These are phyloP conservation scores for Ophiocordyceps polyrhachis-furcata DNA, from an alignment of 2,329 filamentous ascomycete species.

Conservation along the genomic window DNA sequence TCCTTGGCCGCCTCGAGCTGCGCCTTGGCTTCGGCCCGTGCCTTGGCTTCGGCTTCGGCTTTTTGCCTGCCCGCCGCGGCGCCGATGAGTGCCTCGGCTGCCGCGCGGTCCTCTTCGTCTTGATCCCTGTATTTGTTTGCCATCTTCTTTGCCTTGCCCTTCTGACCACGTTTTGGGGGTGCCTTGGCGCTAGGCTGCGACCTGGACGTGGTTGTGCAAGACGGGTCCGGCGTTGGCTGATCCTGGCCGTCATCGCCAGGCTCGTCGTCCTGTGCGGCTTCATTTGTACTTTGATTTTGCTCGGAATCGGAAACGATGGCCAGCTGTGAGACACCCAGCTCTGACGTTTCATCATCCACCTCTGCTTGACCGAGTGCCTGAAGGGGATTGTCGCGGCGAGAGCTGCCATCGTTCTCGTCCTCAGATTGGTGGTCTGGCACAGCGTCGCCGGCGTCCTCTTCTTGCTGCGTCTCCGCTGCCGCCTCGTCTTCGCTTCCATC, in stretches of 20 bases:
- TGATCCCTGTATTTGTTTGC: conserved; percentile 83
- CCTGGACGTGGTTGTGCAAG: neutral
- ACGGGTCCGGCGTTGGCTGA: conserved; percentile 3
- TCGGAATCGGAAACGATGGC: conserved; percentile 1
- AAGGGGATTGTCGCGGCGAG: conserved; percentile 18
- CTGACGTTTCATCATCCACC: conserved; percentile 9
- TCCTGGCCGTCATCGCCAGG: conserved; percentile 3
- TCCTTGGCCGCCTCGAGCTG: conserved; percentile 53
- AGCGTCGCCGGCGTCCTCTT: conserved; percentile 12
- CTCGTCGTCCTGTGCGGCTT: conserved; percentile 5
- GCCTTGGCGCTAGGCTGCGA: conserved; percentile 14
- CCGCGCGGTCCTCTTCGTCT: conserved; percentile 77
- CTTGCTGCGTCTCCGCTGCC: conserved; percentile 7
- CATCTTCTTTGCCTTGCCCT: conserved; percentile 69
- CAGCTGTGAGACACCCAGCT: conserved; percentile 8
- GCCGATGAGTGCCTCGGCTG: conserved; percentile 77
- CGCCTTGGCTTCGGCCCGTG: conserved; percentile 47
- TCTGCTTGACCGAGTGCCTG: conserved; percentile 11
- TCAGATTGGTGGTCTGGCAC: conserved; percentile 14
- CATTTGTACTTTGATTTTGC: conserved; percentile 7
- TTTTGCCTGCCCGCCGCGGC: conserved; percentile 48
- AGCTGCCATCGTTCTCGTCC: conserved; percentile 10
- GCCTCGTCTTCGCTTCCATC: conserved; percentile 1
- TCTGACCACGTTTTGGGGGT: conserved; percentile 50
- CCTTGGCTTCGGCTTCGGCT: conserved; percentile 47